Evolutionary conservation across 2,329 filamentous ascomycete species (phyloP).

Genomic region (Penicillium brevicompactum): DNA sequence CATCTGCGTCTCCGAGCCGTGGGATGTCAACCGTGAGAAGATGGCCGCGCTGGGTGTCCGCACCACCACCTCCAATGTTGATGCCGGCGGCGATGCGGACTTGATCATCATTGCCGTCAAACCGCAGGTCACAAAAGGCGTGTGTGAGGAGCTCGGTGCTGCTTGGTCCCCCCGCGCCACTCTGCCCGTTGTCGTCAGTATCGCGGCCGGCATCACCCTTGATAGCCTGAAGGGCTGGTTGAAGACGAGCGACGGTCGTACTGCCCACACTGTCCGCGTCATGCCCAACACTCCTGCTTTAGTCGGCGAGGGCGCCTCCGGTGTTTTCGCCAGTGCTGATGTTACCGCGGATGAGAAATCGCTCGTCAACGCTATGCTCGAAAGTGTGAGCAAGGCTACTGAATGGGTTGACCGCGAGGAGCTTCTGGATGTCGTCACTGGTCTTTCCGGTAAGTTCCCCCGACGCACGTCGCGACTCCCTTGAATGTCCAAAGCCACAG

Average conservation of each 20-base stretch:
- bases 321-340: conserved; percentile 29
- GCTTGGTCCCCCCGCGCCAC: conserved; percentile 27
- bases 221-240: conserved; percentile 34
- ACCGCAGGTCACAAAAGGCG: conserved; percentile 35
- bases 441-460: conserved; percentile 33
- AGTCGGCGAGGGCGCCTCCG: conserved; percentile 36
- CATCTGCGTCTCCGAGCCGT: conserved; percentile 39
- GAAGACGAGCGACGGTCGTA: conserved; percentile 25
- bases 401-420: conserved; percentile 40
- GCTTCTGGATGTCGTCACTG: conserved; percentile 39
- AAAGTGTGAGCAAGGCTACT: conserved; percentile 35
- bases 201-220: conserved; percentile 38
- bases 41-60: conserved; percentile 32
- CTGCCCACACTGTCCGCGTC: conserved; percentile 35
- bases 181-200: conserved; percentile 36
- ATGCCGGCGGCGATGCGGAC: conserved; percentile 31
- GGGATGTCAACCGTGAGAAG: conserved; percentile 39
- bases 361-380: conserved; percentile 31
- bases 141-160: conserved; percentile 35
- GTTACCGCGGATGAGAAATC: conserved; percentile 33
- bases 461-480: neutral
- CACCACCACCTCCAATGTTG: conserved; percentile 34
- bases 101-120: conserved; percentile 39
- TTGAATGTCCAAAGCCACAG: neutral
- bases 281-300: conserved; percentile 41